Conservation (phyloP, 805 yeast species). For the Candida mattraensis region DNA sequence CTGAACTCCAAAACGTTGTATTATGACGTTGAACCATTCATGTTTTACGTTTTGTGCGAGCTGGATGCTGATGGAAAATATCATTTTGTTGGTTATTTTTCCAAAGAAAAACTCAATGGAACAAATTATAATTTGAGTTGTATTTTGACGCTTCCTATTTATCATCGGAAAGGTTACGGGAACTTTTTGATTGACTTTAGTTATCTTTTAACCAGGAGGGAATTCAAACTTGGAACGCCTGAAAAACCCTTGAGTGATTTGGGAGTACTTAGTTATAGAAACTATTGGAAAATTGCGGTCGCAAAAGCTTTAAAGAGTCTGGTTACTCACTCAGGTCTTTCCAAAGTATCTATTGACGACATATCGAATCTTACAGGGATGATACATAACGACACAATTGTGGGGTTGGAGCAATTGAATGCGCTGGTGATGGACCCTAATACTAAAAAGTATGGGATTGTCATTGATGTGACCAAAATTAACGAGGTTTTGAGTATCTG, state of each 20-base stretch:
- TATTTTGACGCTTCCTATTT: conserved; percentile 83
- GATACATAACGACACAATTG: conserved; percentile 82
- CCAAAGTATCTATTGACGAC: conserved; percentile 53
- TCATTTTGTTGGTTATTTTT: conserved; percentile 92
- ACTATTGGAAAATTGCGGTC: conserved; percentile 77
- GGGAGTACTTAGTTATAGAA: conserved; percentile 82
- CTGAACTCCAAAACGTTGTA: conserved; percentile 88
- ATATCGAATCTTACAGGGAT: conserved; percentile 76
- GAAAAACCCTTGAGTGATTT: conserved; percentile 90
- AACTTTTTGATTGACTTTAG: conserved; percentile 86
- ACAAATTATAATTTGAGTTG: conserved; percentile 86
- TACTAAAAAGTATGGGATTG: conserved; percentile 51
- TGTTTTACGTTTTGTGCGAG: conserved; percentile 83
- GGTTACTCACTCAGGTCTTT: conserved; percentile 3
- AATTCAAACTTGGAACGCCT: conserved; percentile 84
- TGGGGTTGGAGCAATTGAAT: conserved; percentile 77
- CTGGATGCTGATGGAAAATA: conserved; percentile 48
- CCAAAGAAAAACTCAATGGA: conserved; percentile 77
- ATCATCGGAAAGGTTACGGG: conserved; percentile 89
- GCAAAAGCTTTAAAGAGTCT: conserved; percentile 44
- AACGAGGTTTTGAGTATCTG: conserved; percentile 45
- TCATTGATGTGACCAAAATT: conserved; percentile 47
- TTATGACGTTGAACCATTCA: conserved; percentile 93
- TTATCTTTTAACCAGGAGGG: conserved; percentile 72
- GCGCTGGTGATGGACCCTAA: conserved; percentile 51